Evolutionary conservation across 805 yeast genomes (phyloP), one percentile per base, ranked within the genome.

Genomic region (Alloascoidea hylecoeti): DNA sequence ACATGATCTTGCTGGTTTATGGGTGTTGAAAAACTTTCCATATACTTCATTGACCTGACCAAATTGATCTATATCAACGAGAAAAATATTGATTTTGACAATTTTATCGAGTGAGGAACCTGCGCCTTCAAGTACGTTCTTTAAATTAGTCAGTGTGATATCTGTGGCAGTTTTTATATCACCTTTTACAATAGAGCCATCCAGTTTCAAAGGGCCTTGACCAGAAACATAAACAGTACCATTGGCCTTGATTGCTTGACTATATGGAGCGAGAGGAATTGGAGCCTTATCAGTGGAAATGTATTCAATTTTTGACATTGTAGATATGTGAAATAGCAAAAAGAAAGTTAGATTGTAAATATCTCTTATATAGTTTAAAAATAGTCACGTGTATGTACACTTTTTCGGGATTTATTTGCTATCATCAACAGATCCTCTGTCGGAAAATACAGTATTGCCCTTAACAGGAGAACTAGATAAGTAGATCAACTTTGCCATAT

Each of bases 211-310:
- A 39, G 97, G 96, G 44, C 92, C 78, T 64, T 92, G 98, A 40
- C 98, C 98, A 39, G 95, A 83, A 41, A 92, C 85, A 58, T 80
- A 92, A 56, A 92, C 61, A 57, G 85, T 39, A 56, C 64, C 73
- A 58, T 83, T 84, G 50, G 77, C 94, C 64, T 82, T 86, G 58
- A 88, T 73, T 36, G 97, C 98, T 61, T 92, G 98, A 18, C 95
- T 84, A 61, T 89, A 89, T 12, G 95, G 75, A 30, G 96, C 97
- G 33, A 95, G 96, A 43, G 97, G 95, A 42, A 94, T 86, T 48
- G 98, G 97, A 28, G 97, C 95, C 47, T 65, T 66, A 45, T 74
- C 65, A 38, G 95, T 75, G 49, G 70, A 66, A 42, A 84, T 5
- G 14, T 19, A 16, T 14, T 36, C n/a, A 13, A 27, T 15, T 13